phyloP scores from a whole-genome alignment of 176 grass and related monocot genomes.

The Musa itinerans region DNA sequence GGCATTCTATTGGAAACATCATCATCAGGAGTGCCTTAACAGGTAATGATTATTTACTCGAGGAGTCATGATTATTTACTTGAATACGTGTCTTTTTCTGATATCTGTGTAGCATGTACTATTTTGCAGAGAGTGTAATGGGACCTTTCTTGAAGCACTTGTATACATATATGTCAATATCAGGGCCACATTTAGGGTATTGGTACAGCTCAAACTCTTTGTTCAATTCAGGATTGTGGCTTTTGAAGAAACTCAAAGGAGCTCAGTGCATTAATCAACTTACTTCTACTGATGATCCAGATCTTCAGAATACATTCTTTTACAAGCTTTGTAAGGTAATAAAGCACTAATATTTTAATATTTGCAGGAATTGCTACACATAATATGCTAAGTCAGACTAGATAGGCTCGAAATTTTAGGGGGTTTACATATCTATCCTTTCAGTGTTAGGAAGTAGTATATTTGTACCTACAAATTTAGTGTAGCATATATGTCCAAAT shows the following conservation, averaged over 20 bases:
- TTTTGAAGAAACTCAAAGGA: conserved; percentile 76
- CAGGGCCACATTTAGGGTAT: conserved; percentile 86
- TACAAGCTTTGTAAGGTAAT: conserved; percentile 81
- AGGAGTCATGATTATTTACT: neutral
- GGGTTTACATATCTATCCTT: too few relatives aligned
- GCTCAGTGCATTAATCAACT: conserved; percentile 87
- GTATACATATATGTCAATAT: conserved; percentile 82
- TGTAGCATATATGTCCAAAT: too few relatives aligned
- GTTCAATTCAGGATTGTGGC: conserved; percentile 94
- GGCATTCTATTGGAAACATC: conserved; percentile 88
- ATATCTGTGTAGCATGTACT: neutral
- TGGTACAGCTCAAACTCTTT: conserved; percentile 86
- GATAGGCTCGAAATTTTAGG: neutral
- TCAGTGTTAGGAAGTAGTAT: too few relatives aligned
- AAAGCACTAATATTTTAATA: neutral
- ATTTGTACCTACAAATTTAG: too few relatives aligned
- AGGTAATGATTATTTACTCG: conserved; percentile 33
- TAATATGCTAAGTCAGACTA: neutral
- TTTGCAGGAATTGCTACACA: neutral
- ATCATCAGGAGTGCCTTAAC: conserved; percentile 76
- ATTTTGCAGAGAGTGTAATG: conserved; percentile 51
- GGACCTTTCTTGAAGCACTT: conserved; percentile 68
- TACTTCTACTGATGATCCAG: conserved; percentile 70
- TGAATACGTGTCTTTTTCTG: neutral
- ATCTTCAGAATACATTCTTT: conserved; percentile 73